Evolutionary conservation across 371 early-diverging fungal genomes (phyloP).

Genomic region (Mortierella sp.): DNA sequence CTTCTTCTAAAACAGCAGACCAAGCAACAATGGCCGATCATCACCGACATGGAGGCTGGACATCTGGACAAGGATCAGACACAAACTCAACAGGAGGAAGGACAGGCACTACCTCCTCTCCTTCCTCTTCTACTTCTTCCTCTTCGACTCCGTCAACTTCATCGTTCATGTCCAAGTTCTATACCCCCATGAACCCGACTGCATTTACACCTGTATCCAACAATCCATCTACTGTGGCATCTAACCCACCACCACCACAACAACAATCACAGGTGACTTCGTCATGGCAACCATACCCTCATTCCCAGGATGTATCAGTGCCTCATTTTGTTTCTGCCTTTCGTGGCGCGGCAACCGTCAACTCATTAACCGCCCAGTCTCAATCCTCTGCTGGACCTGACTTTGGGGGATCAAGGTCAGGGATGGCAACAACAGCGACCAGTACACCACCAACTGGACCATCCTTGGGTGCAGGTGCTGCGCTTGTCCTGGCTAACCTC

Average conservation of each 20-base stretch:
- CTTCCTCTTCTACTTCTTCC: neutral
- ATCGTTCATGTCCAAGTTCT: slow-evolving; percentile 48
- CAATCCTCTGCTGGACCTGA: no score
- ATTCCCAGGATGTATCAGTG: neutral
- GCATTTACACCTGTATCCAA: neutral
- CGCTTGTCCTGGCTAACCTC: slow-evolving; percentile 32
- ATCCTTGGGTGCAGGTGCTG: slow-evolving; percentile 26
- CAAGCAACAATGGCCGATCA: no score
- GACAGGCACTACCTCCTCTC: neutral
- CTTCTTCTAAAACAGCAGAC: no score
- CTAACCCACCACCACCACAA: neutral
- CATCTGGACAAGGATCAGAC: neutral
- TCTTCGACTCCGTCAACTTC: slow-evolving; percentile 15
- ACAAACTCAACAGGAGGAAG: neutral
- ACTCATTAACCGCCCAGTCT: no score
- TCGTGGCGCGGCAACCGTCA: no score
- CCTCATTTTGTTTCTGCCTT: neutral
- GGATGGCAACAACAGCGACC: neutral
- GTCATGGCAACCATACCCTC: neutral
- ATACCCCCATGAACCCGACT: slow-evolving; percentile 44
- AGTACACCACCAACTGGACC: neutral
- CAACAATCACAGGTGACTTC: neutral
- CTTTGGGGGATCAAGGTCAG: no score
- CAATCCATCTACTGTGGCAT: neutral
- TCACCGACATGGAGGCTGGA: neutral